Evolutionary conservation across 768 basidiomycete genomes (phyloP).

Genomic region (Macrocybe gigantea): DNA sequence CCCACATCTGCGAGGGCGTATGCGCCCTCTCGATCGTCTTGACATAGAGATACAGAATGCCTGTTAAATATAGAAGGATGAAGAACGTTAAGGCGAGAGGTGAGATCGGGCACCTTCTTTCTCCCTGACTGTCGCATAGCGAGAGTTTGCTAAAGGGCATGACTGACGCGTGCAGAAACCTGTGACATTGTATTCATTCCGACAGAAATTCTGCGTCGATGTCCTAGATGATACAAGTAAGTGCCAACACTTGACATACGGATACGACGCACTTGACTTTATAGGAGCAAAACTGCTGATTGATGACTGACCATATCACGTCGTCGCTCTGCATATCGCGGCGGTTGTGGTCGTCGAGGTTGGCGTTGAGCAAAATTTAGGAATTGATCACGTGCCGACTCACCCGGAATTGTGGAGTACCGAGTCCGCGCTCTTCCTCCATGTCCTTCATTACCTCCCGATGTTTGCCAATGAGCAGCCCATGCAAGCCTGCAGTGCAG

Average conservation of each 20-base stretch:
- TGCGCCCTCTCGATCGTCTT: conserved; percentile 99
- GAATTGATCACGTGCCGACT: background rate
- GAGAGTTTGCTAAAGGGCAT: conserved; percentile 95
- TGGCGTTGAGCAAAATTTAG: background rate
- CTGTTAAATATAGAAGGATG: conserved; percentile 26
- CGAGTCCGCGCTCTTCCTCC: background rate
- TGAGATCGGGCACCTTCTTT: conserved; percentile 64
- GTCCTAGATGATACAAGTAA: conserved; percentile 47
- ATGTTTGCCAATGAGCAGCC: too few species aligned
- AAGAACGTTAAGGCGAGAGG: background rate
- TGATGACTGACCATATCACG: conserved; percentile 96
- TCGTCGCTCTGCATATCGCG: conserved; percentile 86
- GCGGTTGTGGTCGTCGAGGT: background rate
- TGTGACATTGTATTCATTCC: conserved; percentile 98
- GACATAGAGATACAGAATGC: conserved; percentile 86
- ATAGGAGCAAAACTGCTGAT: conserved; percentile 95
- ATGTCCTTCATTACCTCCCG: background rate
- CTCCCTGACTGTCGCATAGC: conserved; percentile 97
- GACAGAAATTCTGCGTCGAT: conserved; percentile 93
- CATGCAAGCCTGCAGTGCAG: too few species aligned
- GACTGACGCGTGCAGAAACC: conserved; percentile 93
- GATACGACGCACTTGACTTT: conserved; percentile 87
- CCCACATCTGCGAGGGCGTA: conserved; percentile 97
- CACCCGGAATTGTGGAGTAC: too few species aligned
- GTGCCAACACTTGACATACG: background rate